Evolutionary conservation across 148 eudicot genomes (phyloP), one percentile per base, ranked within the genome.

Genomic region (Rhododendron molle): DNA sequence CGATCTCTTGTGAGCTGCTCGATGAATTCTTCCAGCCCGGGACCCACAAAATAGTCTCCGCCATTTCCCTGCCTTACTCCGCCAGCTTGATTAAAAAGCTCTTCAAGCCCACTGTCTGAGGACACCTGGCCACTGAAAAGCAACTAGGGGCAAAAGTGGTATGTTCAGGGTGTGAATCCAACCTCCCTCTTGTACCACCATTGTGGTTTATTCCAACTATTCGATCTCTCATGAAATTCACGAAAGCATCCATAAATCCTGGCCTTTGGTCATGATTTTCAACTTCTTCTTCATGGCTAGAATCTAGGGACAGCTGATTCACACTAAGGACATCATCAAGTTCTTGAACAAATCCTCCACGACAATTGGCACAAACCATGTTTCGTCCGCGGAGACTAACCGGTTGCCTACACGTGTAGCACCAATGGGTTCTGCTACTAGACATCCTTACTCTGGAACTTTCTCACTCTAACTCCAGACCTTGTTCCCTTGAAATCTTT

Each of bases 21-120:
- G 38, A 90, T 87, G 67, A 90, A 84, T 86, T 90, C 93, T 83
- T 91, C 92, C 2, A 90, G 87, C 52, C 92, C 93, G 1, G 93
- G 93, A 54, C 93, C 93, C 15, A 91, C 85, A 72, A 88, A 88
- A 82, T 87, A 91, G 84, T 91, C 89, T 4, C 91, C 93, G 2
- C 89, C 92, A 81, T 76, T 87, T 40, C 84, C 91, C 20, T 86
- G 87, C 78, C 92, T 90, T 44, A 87, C 88, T 40, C 93, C 93
- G 30, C 85, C 86, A 65, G 91, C 81, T 34, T 89, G 90, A 28
- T 87, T 90, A n/a, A 90, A 85, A 30, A 90, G 88, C 82, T 91
- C 93, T 52, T 85, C 78, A 34, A 89, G 46, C 36, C 89, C 88
- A 58, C 90, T 90, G 65, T 85, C 85, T 13, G 87, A 71, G 6